These are phyloP conservation scores for Lithohypha guttulata DNA, from an alignment of 2,329 filamentous ascomycete genomes.

Conservation along the genomic window DNA sequence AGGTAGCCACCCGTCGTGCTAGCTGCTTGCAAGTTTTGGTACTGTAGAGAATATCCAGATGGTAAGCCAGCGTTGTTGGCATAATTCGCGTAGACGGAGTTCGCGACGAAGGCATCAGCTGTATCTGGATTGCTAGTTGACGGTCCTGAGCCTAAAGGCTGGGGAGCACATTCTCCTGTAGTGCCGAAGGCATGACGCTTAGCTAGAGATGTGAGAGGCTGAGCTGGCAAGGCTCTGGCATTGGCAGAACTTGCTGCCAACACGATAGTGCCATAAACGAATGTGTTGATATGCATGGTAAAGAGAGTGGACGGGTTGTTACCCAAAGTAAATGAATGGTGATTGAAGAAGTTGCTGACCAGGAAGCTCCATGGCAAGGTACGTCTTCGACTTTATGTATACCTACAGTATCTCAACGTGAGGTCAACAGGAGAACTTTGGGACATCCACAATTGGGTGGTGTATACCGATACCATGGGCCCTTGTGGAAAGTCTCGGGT, in stretches of 20 bases:
- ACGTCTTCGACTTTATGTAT: background rate
- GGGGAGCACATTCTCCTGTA: conserved; percentile 15
- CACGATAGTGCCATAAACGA: background rate
- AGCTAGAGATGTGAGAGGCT: background rate
- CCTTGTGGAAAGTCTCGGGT: too few relatives aligned
- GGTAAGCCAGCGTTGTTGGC: conserved; percentile 10
- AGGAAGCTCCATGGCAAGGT: background rate
- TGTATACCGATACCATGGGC: too few relatives aligned
- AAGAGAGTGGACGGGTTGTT: background rate
- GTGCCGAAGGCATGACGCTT: conserved; percentile 1
- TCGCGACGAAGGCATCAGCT: conserved; percentile 23
- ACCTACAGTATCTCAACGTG: background rate
- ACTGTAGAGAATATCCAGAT: conserved; percentile 10
- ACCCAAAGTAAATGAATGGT: background rate
- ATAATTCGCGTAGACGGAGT: conserved; percentile 11
- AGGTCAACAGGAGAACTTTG: too few relatives aligned
- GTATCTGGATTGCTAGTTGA: conserved; percentile 26
- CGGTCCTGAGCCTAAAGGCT: conserved; percentile 25
- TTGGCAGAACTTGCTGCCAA: background rate
- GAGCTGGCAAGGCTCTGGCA: background rate
- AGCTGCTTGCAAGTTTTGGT: conserved; percentile 11
- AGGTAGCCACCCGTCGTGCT: conserved; percentile 15
- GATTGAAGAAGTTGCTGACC: background rate
- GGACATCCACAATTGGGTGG: too few relatives aligned
- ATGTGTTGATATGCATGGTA: background rate